phyloP scores from a whole-genome alignment of 768 basidiomycete genomes.

The Sutorius australiensis region DNA sequence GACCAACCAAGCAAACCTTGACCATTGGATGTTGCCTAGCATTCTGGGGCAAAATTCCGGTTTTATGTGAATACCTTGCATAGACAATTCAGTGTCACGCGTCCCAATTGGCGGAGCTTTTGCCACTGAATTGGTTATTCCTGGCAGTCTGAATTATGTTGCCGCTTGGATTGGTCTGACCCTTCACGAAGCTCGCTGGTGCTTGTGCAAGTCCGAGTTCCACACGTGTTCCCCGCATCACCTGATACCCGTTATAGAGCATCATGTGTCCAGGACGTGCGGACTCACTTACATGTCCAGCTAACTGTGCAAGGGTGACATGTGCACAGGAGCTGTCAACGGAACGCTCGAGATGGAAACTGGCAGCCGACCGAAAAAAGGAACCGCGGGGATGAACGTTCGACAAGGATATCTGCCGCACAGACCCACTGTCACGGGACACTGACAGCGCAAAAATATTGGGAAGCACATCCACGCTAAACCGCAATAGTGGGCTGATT shows the following conservation, averaged over 20 bases:
- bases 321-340: not conserved
- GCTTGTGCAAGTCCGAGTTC: not conserved
- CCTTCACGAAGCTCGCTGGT: not conserved
- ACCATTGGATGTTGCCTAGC: not conserved
- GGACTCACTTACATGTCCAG: slow-evolving; percentile 1
- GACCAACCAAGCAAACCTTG: not conserved
- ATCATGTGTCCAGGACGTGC: slow-evolving; percentile 1
- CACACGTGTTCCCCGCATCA: slow-evolving; percentile 3
- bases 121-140: not conserved
- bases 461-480: not conserved
- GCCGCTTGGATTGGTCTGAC: not conserved
- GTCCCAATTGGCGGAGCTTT: not conserved
- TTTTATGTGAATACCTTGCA: not conserved
- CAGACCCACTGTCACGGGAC: slow-evolving; percentile 3
- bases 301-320: not conserved
- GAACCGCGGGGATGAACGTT: not conserved
- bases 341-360: not conserved
- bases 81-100: not conserved
- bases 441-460: slow-evolving; percentile 2
- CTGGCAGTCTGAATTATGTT: not conserved
- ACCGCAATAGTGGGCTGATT: not conserved
- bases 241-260: not conserved
- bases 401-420: not conserved
- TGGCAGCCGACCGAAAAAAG: not conserved
- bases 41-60: not conserved